Base-by-base conservation (phyloP, 2,329 filamentous ascomycete species). In the Colletotrichum filicis region DNA sequence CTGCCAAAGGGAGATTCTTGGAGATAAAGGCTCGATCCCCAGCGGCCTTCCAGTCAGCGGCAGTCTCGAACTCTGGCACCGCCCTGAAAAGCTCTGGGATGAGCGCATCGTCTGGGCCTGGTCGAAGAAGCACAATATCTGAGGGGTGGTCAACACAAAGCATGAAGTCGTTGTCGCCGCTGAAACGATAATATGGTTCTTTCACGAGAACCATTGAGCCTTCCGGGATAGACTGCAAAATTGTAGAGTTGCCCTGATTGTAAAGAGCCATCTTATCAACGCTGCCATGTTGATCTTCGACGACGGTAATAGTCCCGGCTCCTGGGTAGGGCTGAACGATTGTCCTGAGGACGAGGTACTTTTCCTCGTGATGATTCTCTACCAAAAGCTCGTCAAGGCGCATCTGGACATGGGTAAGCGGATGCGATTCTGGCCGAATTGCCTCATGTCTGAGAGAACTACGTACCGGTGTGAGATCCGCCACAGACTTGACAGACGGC, bases 221-320 rank as follows among this genome's bases (percentile, higher is more conserved):
- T 59, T 80, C 79, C 3, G 81, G 81, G 1, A 82, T 76, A 2
- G 78, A 77, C 1, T 79, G 80, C 7, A 82, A 63, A n/a, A 82
- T 68, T 8, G 74, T 80, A 2, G 80, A 76, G 75, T 78, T 79
- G 30, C 76, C 72, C 37, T 82, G 82, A 76, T 83, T 83, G 77
- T 83, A 83, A n/a, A 83, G 78, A 49, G 79, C 79, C 46, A 84
- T 62, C 75, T 82, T 83, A 61, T 83, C 81, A 5, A 77, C 80
- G 35, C 80, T 79, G n/a, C 82, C 81, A 12, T 76, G 73, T 69
- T 80, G 79, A 30, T 83, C 82, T 46, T 83, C 79, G 8, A 82
- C 81, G 5, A 84, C 75, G 9, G 80, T 80, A 22, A 83, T 80
- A 0, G 78, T 77, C 0, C 82, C 82, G 0, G 81, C 81, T 0